Percentiles rank a stretch among this genome's conserved stretches.
Evolutionary conservation across 2,329 filamentous ascomycete species (phyloP).

Genomic region (Nemania sp.): DNA sequence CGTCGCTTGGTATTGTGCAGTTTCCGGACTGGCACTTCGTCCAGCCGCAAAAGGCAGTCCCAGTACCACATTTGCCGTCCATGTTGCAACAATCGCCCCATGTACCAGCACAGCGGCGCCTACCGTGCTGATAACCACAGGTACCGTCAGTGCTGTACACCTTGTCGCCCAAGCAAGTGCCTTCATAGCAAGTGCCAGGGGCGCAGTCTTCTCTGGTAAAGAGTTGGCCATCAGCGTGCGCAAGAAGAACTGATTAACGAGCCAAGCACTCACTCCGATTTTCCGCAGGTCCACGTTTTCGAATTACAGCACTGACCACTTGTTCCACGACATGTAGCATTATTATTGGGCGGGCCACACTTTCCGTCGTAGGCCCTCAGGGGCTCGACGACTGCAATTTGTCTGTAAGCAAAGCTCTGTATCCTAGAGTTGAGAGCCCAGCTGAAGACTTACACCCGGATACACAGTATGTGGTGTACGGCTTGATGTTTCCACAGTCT

Average conservation of each 20-base stretch:
- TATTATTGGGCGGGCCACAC: constrained; percentile 4
- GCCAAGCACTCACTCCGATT: not conserved
- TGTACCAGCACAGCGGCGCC: not conserved
- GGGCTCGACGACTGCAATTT: not conserved
- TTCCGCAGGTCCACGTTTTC: not conserved
- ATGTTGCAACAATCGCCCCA: constrained; percentile 2
- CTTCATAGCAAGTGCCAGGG: constrained; percentile 3
- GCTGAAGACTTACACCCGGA: constrained; percentile 1
- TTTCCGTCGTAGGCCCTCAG: not conserved
- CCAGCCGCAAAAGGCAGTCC: not conserved
- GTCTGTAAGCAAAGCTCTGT: not conserved
- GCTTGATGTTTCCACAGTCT: constrained; percentile 2
- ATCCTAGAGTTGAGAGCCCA: not conserved
- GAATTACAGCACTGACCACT: not conserved
- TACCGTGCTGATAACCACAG: not conserved
- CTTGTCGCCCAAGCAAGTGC: not conserved
- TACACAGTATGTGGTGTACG: not conserved
- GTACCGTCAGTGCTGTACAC: not conserved
- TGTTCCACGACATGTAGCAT: constrained; percentile 2
- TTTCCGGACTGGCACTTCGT: not conserved
- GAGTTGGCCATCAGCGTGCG: not conserved
- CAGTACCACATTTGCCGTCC: constrained; percentile 2
- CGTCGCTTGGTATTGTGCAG: not conserved
- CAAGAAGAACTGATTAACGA: not conserved
- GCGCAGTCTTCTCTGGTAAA: constrained; percentile 4